phyloP scores from a whole-genome alignment of 2,329 filamentous ascomycete genomes.

The Malbranchea zuffiana region DNA sequence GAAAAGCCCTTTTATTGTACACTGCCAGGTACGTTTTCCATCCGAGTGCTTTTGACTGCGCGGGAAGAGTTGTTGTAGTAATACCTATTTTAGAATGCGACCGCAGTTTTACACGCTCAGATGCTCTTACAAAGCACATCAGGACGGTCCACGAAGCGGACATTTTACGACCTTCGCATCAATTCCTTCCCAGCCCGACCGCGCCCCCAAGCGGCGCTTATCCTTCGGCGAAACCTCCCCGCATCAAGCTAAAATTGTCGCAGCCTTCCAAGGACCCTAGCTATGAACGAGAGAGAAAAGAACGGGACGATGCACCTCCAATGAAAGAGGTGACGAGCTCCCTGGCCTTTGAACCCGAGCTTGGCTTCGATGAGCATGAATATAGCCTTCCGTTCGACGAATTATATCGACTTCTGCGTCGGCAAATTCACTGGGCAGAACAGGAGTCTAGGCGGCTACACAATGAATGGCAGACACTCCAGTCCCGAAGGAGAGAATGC shows the following conservation, averaged over 20 bases:
- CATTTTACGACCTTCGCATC: constrained; percentile 59
- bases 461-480: constrained; percentile 30
- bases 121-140: constrained; percentile 96
- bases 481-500: constrained; percentile 28
- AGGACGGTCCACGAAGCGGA: constrained; percentile 97
- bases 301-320: constrained; percentile 21
- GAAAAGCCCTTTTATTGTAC: constrained; percentile 99
- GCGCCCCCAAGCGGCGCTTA: constrained; percentile 19
- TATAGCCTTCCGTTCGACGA: constrained; percentile 32
- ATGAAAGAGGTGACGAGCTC: constrained; percentile 29
- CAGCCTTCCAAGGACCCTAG: constrained; percentile 25
- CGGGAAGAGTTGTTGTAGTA: not conserved
- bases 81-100: constrained; percentile 63
- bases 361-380: constrained; percentile 36
- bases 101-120: constrained; percentile 87
- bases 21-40: constrained; percentile 58
- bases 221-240: constrained; percentile 27
- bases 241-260: constrained; percentile 34
- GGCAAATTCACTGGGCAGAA: constrained; percentile 40
- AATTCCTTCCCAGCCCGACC: constrained; percentile 32
- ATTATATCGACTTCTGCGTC: constrained; percentile 36
- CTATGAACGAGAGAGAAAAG: constrained; percentile 9
- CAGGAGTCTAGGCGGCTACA: constrained; percentile 32
- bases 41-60: not conserved
- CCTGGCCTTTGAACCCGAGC: constrained; percentile 28